A percentile compares a stretch with the other conserved stretches of the same genome.
Evolutionary conservation across 1,284 basidiomycete species (phyloP).

Genomic region (Malassezia slooffiae): DNA sequence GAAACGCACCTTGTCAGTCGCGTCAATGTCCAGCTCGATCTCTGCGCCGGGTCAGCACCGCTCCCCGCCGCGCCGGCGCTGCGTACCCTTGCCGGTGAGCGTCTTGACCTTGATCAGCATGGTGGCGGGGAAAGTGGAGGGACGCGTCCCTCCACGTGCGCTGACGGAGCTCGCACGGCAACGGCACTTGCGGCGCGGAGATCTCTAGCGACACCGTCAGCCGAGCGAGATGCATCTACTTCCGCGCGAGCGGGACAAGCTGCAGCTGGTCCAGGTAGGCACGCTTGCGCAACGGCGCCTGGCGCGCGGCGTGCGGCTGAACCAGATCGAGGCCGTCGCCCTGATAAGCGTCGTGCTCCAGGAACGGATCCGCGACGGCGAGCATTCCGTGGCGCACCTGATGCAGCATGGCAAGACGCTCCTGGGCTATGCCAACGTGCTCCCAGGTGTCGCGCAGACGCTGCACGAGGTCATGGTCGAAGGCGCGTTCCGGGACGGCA

Average conservation of each 20-base stretch:
- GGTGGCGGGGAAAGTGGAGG: conserved; percentile 1
- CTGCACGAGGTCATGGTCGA: conserved; percentile 47
- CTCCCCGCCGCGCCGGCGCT: background rate
- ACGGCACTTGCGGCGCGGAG: too few relatives aligned
- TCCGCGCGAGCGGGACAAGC: conserved; percentile 42
- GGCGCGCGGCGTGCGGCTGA: conserved; percentile 75
- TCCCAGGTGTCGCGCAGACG: conserved; percentile 53
- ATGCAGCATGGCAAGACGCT: conserved; percentile 67
- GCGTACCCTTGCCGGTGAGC: conserved; percentile 74
- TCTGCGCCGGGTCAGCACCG: conserved; percentile 46
- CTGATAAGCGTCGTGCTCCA: conserved; percentile 84
- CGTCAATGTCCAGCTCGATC: conserved; percentile 94
- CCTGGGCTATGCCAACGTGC: conserved; percentile 79
- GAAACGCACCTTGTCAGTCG: conserved; percentile 65
- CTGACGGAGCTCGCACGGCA: too few relatives aligned
- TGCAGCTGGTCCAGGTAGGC: conserved; percentile 35
- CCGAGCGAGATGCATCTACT: conserved; percentile 34
- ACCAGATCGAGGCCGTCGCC: conserved; percentile 75
- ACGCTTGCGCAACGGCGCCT: conserved; percentile 82
- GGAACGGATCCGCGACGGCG: conserved; percentile 87
- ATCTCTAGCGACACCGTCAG: too few relatives aligned
- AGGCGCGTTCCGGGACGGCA: conserved; percentile 39
- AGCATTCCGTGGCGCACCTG: conserved; percentile 71
- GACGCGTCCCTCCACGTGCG: too few relatives aligned
- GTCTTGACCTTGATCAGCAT: conserved; percentile 56